phyloP scores from a whole-genome alignment of 495 filamentous ascomycete genomes.

The Podospora conica region DNA sequence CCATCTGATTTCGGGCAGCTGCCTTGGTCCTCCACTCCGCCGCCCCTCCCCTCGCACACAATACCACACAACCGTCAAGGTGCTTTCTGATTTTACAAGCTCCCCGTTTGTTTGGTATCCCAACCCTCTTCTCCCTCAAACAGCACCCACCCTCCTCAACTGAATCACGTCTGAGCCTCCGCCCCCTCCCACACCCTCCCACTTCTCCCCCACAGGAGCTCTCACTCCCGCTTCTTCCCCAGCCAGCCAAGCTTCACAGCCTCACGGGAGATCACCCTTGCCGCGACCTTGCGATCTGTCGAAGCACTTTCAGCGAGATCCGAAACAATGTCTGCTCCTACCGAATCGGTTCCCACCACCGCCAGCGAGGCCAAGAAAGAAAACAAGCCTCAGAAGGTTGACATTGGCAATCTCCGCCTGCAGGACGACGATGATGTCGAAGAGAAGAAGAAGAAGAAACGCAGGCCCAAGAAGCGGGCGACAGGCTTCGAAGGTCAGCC shows the following conservation, averaged over 20 bases:
- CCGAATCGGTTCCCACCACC: background rate
- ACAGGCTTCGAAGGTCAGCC: constrained; percentile 43
- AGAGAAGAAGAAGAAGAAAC: constrained; percentile 20
- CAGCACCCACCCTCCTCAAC: background rate
- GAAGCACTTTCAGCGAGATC: background rate
- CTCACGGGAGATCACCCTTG: constrained; percentile 6
- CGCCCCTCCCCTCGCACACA: constrained; percentile 5
- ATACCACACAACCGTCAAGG: background rate
- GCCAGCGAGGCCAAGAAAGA: background rate
- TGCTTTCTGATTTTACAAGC: background rate
- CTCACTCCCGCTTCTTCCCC: background rate
- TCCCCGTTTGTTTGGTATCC: background rate
- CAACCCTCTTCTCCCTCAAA: background rate
- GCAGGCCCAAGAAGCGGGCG: constrained; percentile 26
- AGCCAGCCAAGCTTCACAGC: constrained; percentile 10
- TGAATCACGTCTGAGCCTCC: background rate
- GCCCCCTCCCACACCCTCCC: background rate
- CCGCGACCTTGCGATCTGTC: background rate
- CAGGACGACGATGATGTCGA: constrained; percentile 2
- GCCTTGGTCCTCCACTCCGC: background rate
- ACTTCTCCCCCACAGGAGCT: background rate
- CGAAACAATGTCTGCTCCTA: background rate
- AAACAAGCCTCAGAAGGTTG: background rate
- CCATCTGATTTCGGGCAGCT: background rate
- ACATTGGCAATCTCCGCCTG: background rate